Base-by-base conservation (phyloP, 345 rosid genomes). In the Conringia planisiliqua region DNA sequence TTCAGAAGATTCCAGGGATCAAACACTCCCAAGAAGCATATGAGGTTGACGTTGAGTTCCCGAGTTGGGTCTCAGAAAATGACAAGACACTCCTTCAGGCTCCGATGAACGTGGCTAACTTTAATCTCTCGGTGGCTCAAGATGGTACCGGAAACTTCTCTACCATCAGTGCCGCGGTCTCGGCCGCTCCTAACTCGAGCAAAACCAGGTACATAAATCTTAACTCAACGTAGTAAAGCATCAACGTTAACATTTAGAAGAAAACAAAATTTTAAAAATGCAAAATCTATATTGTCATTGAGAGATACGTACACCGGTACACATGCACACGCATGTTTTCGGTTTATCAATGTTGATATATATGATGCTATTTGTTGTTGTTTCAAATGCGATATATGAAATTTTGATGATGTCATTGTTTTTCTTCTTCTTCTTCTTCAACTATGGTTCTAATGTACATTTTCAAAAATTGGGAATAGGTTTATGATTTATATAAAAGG, bases 401-500 rank as follows among this genome's bases (percentile, higher is more conserved):
- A 7, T n/a, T 56, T 8, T 35, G 24, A 18, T 18, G 18, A 30
- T 57, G 40, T 57, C 61, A 30, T 56, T 33, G 20, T 55, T 27
- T 54, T 56, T 58, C 35, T 58, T 5, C 6, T 16, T 57, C 11
- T 9, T 5, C 26, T 26, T 16, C n/a, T n/a, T n/a, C n/a, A n/a
- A n/a, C n/a, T 17, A 32, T 58, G 12, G 26, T 11, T 10, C 39
- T 58, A 35, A 32, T 56, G 5, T 35, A 33, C 3, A 35, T 39
- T 35, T 44, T 33, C 27, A 33, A 57, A 17, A 0, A 0, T 33
- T 33, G 9, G 6, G 12, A 5, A 10, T 29, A 93, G 98, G 81
- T 88, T 89, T 78, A 84, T 89, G 78, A 93, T 93, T 73, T 83
- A 91, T 64, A 86, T 93, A 69, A 93, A 93, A 80, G 76, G 85